Conservation (phyloP, 1,284 basidiomycete genomes). For the Ustilago hordei region DNA sequence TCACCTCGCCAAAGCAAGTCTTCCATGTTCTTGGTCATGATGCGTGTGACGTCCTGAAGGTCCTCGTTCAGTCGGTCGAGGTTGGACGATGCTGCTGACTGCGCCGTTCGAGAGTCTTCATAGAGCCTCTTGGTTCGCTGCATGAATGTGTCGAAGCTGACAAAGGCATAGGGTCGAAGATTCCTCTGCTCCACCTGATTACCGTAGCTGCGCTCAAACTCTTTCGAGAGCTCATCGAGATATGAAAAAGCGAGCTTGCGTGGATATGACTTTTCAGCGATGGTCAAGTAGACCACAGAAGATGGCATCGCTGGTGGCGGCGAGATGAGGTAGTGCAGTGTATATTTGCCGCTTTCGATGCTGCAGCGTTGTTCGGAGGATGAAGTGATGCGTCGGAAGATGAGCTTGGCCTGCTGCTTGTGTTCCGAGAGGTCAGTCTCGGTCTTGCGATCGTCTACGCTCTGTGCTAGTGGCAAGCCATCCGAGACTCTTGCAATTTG, state of each 20-base stretch:
- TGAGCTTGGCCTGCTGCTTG: conserved; percentile 97
- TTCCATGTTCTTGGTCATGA: conserved; percentile 99
- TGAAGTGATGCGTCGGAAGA: conserved; percentile 87
- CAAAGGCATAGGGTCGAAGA: conserved; percentile 66
- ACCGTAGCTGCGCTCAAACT: conserved; percentile 76
- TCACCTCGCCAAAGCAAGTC: conserved; percentile 97
- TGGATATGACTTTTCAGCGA: conserved; percentile 96
- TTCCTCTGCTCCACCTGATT: conserved; percentile 61
- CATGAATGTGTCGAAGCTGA: conserved; percentile 88
- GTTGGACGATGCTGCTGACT: conserved; percentile 76
- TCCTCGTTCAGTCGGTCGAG: conserved; percentile 94
- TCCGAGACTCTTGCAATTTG: conserved; percentile 66
- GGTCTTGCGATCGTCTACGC: conserved; percentile 75
- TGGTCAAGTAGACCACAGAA: conserved; percentile 88
- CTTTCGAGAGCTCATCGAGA: conserved; percentile 94
- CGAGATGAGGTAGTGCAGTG: conserved; percentile 93
- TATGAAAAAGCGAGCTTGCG: conserved; percentile 97
- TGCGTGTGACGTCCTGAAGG: conserved; percentile 94
- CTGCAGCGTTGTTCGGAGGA: conserved; percentile 95
- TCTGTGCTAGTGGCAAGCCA: conserved; percentile 65
- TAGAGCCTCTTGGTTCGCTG: conserved; percentile 96
- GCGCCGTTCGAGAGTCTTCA: conserved; percentile 89
- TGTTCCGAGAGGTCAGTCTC: conserved; percentile 93
- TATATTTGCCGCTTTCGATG: conserved; percentile 94
- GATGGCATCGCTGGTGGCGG: conserved; percentile 63